Conservation (phyloP, 2,329 filamentous ascomycete genomes). For the Periglandula ipomoeae region DNA sequence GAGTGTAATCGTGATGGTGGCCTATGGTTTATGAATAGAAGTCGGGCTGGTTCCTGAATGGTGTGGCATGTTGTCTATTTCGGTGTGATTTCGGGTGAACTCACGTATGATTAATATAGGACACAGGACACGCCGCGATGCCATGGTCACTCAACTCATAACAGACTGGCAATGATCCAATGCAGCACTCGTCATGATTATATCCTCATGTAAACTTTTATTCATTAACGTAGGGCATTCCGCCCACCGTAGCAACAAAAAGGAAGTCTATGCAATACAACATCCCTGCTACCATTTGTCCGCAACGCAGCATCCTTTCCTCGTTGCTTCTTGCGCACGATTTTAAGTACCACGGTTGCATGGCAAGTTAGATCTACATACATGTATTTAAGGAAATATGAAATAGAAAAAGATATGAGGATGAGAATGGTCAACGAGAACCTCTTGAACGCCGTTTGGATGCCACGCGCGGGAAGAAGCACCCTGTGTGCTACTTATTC, state of each 20-base stretch:
- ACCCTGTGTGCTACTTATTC: neutral
- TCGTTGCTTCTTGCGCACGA: neutral
- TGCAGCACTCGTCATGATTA: no score
- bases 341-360: neutral
- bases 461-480: neutral
- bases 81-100: no score
- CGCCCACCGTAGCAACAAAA: neutral
- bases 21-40: no score
- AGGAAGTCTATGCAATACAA: neutral
- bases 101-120: no score
- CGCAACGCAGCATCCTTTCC: neutral
- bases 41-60: no score
- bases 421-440: neutral
- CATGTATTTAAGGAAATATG: neutral
- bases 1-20: no score
- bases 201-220: neutral
- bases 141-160: no score
- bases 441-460: slow-evolving; percentile 1
- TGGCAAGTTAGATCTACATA: neutral
- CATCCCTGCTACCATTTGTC: neutral
- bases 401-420: neutral
- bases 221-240: neutral
- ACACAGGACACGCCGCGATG: no score
- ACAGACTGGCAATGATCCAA: no score
- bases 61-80: no score